Base-by-base conservation (phyloP, 208 protist genomes). In the Leptomonas pyrrhocoris region DNA sequence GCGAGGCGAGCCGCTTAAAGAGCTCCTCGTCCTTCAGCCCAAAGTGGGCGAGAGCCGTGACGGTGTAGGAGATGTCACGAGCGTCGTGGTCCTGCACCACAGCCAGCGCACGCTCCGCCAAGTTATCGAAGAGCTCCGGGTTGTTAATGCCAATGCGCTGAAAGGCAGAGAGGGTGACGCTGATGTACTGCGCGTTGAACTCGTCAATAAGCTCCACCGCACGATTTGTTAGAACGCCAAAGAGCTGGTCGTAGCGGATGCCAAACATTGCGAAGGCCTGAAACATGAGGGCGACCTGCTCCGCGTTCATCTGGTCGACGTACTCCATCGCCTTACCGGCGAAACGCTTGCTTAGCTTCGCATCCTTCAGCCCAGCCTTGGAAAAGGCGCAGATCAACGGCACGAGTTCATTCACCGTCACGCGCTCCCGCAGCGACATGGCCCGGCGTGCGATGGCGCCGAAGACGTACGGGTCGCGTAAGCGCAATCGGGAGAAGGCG, bases 101-200 rank as follows among this genome's bases (percentile, higher is more conserved):
- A 11, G 93, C 89, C 28, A 97, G 73, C 30, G 93, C 86, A 42
- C 93, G 86, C 87, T 97, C 90, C 7, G 93, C 93, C 2, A 97
- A 71, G 81, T 97, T 97, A 67, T 97, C 93, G 50, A 97, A 97
- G 12, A 97, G 82, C 74, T 97, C 90, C 19, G 93, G 93, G 71
- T 97, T 97, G 77, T 95, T 95, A 75, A 97, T 97, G 42, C 89
- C 89, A 65, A 97, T 97, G 31, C 90, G 80, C 73, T 97, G 93
- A 69, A 97, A 97, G 38, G 93, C 86, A 55, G 83, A 71, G 46
- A 97, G 86, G 18, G 93, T 97, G 49, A 82, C 90, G 77, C 89
- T 94, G 80, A 97, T 97, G 75, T 87, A 90, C 74, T 94, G 83
- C 36, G 93, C 93, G 73, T 92, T 95, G 73, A 96, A 97, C 82